Conservation (phyloP, 2,329 filamentous ascomycete species). For the Fusarium citri region DNA sequence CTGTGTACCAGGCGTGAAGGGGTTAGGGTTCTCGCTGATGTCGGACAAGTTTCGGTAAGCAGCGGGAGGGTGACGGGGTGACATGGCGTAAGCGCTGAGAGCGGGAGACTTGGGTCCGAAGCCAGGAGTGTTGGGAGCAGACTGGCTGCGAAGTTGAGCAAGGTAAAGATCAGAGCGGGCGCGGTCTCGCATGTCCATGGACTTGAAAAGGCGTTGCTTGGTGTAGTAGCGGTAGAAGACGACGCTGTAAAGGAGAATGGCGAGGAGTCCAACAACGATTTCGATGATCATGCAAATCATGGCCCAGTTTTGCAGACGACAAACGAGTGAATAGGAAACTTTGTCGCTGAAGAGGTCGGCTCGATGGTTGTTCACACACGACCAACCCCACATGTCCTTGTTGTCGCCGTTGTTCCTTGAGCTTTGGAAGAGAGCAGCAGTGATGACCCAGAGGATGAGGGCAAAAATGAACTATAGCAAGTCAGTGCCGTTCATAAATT, state of each 20-base stretch:
- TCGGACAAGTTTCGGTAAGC: slow-evolving; percentile 64
- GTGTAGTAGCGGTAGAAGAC: slow-evolving; percentile 98
- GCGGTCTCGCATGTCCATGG: slow-evolving; percentile 94
- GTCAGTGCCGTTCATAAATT: slow-evolving; percentile 6
- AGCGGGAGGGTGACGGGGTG: slow-evolving; percentile 70
- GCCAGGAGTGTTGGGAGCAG: slow-evolving; percentile 93
- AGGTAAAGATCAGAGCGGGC: slow-evolving; percentile 96
- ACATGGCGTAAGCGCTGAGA: slow-evolving; percentile 63
- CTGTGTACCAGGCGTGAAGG: slow-evolving; percentile 66
- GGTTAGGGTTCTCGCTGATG: slow-evolving; percentile 58
- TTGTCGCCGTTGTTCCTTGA: slow-evolving; percentile 75
- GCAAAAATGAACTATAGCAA: slow-evolving; percentile 79
- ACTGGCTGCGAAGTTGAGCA: slow-evolving; percentile 84
- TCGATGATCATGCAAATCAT: slow-evolving; percentile 98
- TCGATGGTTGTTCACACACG: slow-evolving; percentile 90
- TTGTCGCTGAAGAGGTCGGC: slow-evolving; percentile 80
- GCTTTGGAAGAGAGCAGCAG: slow-evolving; percentile 85
- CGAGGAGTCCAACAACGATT: slow-evolving; percentile 90
- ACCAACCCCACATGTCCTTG: slow-evolving; percentile 98
- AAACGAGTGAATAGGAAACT: slow-evolving; percentile 89
- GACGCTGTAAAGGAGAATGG: slow-evolving; percentile 91
- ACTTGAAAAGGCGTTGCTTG: slow-evolving; percentile 94
- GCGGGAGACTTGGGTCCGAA: slow-evolving; percentile 77
- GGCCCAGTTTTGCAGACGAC: slow-evolving; percentile 92
- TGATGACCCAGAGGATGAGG: slow-evolving; percentile 90